Conservation (phyloP, 2,329 filamentous ascomycete species). For the Pseudogymnoascus sp. region DNA sequence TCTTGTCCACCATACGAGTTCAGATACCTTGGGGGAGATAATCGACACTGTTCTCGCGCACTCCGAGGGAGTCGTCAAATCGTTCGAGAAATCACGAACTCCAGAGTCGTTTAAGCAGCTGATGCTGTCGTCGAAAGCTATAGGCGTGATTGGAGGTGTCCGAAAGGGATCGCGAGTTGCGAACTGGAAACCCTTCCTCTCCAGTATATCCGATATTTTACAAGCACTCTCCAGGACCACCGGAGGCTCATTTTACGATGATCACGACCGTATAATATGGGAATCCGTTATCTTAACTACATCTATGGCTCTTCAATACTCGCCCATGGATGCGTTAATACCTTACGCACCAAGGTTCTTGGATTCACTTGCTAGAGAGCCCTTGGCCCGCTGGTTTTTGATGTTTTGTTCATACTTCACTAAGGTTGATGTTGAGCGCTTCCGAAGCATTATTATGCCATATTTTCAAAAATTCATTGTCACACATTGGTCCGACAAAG, state of each 20-base stretch:
- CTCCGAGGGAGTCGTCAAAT: conserved; percentile 33
- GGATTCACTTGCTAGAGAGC: conserved; percentile 57
- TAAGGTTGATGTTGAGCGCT: conserved; percentile 65
- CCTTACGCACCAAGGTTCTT: conserved; percentile 61
- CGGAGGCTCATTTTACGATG: conserved; percentile 23
- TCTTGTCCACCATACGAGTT: conserved; percentile 72
- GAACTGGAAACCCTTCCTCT: conserved; percentile 64
- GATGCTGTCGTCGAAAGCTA: conserved; percentile 48
- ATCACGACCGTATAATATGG: conserved; percentile 46
- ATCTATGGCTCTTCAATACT: conserved; percentile 65
- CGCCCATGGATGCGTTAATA: conserved; percentile 73
- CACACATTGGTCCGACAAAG: conserved; percentile 61
- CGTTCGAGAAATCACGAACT: conserved; percentile 32
- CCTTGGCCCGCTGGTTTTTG: conserved; percentile 68
- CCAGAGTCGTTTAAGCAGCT: conserved; percentile 36
- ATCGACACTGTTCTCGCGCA: conserved; percentile 55
- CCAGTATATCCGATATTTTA: conserved; percentile 49
- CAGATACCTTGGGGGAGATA: conserved; percentile 66
- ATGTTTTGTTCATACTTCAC: conserved; percentile 79
- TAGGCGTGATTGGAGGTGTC: conserved; percentile 70
- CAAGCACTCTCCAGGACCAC: conserved; percentile 39
- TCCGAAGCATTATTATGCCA: conserved; percentile 69
- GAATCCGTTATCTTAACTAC: conserved; percentile 49
- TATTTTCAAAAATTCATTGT: conserved; percentile 74
- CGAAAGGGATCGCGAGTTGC: conserved; percentile 69